Evolutionary conservation across 345 rosid species (phyloP), one percentile per base, ranked within the genome.

Genomic region (Raphanus sativus): DNA sequence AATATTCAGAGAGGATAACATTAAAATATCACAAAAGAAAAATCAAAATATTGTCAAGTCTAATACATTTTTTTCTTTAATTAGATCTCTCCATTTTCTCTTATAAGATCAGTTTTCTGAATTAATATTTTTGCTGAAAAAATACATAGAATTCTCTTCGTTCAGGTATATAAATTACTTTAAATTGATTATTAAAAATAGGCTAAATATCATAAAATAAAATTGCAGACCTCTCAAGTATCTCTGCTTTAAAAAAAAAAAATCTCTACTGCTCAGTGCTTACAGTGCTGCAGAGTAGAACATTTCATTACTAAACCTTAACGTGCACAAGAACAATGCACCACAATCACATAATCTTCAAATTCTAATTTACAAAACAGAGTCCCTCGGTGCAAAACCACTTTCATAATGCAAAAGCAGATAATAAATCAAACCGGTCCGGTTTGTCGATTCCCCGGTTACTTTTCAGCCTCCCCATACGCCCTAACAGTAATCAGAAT

Each of bases 401-500:
- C 59, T 62, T 9, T 63, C 67, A 63, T 16, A 33, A 62, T 15
- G 29, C 42, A n/a, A 13, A 13, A 55, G 32, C 40, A 38, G 13
- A 38, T 8, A 61, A 25, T 29, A 17, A 29, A 30, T 21, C 12
- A 17, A 58, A 12, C 15, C 16, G 24, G 5, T 0, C 62, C 8
- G 7, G 33, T 10, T 16, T 0, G 4, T 6, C 12, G 30, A 62
- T 50, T 50, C 52, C 1, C 64, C 30, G 30, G 70, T 29, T 28
- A 9, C 8, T 5, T 54, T 5, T 11, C 7, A 66, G 30, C 30
- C 62, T n/a, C 12, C 3, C 25, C 63, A n/a, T 34, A 67, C 32
- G 8, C 65, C 25, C 48, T 76, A 87, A 69, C 91, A 86, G 78
- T 85, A 88, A 76, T 90, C 97, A 2, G 97, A 94, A 0, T 94